A percentile compares a stretch with the other conserved stretches of the same genome.
These are phyloP conservation scores for Arthromyces matolae DNA, from an alignment of 768 basidiomycete species.

Conservation along the genomic window DNA sequence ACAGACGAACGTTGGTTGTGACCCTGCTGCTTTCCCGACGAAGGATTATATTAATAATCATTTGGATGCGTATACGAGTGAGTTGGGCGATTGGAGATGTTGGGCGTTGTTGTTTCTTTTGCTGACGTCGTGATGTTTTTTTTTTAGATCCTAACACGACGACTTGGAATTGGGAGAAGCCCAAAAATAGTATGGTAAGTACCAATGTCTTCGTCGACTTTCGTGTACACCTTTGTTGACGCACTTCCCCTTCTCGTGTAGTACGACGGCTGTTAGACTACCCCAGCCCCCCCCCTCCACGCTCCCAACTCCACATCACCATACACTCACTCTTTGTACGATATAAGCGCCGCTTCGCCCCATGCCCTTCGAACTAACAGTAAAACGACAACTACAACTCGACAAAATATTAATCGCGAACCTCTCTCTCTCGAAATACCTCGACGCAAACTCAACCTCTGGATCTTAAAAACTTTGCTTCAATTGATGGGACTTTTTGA, in stretches of 20 bases:
- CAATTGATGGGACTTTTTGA: no score
- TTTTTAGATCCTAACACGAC: constrained; percentile 40
- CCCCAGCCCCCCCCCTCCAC: not conserved
- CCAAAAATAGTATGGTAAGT: constrained; percentile 34
- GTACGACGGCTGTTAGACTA: not conserved
- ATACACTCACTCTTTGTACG: no score
- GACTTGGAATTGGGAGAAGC: constrained; percentile 38
- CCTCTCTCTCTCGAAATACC: no score
- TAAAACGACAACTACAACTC: no score
- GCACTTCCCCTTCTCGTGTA: no score
- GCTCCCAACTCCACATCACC: no score
- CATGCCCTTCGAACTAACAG: no score
- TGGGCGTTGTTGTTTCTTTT: no score
- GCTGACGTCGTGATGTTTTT: not conserved
- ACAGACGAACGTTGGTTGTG: constrained; percentile 58
- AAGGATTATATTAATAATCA: constrained; percentile 57
- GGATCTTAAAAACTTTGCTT: no score
- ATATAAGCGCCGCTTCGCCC: no score
- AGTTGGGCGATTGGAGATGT: constrained; percentile 21
- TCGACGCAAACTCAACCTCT: no score
- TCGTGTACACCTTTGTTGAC: not conserved
- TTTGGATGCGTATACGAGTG: constrained; percentile 54
- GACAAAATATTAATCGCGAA: no score
- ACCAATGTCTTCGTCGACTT: not conserved
- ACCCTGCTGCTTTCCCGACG: constrained; percentile 64